Evolutionary conservation across 148 eudicot genomes (phyloP), one percentile per base, ranked within the genome.

Genomic region (Chenopodium album): DNA sequence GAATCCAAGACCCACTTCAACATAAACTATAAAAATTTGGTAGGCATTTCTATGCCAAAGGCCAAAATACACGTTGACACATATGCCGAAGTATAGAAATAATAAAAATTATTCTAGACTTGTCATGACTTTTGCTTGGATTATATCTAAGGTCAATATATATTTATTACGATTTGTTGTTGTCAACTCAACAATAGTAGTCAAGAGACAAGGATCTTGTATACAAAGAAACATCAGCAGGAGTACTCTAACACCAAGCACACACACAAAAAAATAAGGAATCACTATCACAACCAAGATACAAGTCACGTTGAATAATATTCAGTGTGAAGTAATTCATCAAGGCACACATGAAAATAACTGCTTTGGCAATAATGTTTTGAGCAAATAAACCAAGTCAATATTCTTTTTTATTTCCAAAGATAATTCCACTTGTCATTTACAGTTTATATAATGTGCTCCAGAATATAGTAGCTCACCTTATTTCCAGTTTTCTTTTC

Each of bases 401-500:
- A 31, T 29, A 68, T 6, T 68, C 54, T 50, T 32, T 23, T 65
- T 65, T 23, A 65, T 10, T 7, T 65, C 69, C 32, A 26, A 65
- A 23, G 26, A 65, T 65, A 9, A 7, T n/a, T 5, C 0, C 0
- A 11, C 72, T 26, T 9, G 9, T 69, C 54, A 56, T 17, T 52
- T 52, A 10, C 14, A 52, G 12, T 4, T 13, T 34, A 19, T 41
- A 4, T 62, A 22, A 4, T 44, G 54, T 11, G 56, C 31, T 65
- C 14, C 26, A 71, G 54, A 64, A 76, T 19, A 75, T 22, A 4
- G 46, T 62, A 77, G 23, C 73, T 28, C 78, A 88, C 99, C 99
- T 94, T 92, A 84, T 93, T 96, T 73, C 98, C 95, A 63, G 97
- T 96, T 85, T 87, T 94, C 86, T 85, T 94, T 76, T 94, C 98